phyloP scores from a whole-genome alignment of 1,284 basidiomycete species.

The Sphaerobolus stellatus region DNA sequence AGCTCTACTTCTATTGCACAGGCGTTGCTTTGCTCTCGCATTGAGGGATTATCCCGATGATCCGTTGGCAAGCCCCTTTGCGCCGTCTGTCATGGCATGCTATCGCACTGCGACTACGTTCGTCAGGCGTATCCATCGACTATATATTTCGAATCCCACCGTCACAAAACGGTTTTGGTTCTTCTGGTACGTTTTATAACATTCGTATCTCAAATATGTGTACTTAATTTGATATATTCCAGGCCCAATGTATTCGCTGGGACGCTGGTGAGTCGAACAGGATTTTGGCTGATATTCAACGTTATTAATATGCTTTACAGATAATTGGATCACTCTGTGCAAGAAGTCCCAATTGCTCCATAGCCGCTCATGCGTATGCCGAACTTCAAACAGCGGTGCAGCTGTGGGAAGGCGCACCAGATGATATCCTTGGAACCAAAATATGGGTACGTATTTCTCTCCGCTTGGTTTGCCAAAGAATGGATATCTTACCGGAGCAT shows the following conservation, averaged over 20 bases:
- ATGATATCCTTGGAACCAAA: slow-evolving; percentile 1
- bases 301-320: background rate
- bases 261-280: slow-evolving; percentile 4
- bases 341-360: slow-evolving; percentile 13
- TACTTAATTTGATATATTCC: background rate
- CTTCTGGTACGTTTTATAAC: slow-evolving; percentile 3
- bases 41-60: slow-evolving; percentile 16
- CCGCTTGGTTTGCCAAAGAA: background rate
- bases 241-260: slow-evolving; percentile 11
- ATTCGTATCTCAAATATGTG: background rate
- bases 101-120: slow-evolving; percentile 13
- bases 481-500: background rate
- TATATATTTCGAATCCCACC: background rate
- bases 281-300: background rate
- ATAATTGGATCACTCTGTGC: slow-evolving; percentile 20
- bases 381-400: slow-evolving; percentile 12
- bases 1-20: slow-evolving; percentile 17
- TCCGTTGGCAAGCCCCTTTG: slow-evolving; percentile 18
- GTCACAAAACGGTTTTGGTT: slow-evolving; percentile 7
- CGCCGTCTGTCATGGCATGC: slow-evolving; percentile 17
- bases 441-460: slow-evolving; percentile 6
- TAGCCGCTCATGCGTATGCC: slow-evolving; percentile 15
- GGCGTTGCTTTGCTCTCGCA: slow-evolving; percentile 19
- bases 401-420: slow-evolving; percentile 9
- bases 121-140: background rate